Evolutionary conservation across 495 filamentous ascomycete species (phyloP), one percentile per base, ranked within the genome.

Genomic region (Talaromyces thailandensis): DNA sequence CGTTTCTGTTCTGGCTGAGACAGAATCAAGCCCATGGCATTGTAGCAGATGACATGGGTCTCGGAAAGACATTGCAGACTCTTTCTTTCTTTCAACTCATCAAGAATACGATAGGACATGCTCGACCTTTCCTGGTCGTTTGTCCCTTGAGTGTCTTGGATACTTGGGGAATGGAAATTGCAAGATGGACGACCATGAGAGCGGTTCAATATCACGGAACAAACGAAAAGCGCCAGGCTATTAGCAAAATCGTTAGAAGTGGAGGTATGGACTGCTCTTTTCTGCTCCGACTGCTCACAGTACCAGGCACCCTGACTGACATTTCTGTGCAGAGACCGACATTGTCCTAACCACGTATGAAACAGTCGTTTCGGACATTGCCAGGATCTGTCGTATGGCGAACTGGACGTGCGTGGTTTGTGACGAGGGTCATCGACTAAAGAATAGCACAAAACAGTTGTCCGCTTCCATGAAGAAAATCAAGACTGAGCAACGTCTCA

Each of bases 291-390:
- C 6, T 12, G 9, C 8, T 31, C 14, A 59, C 16, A 21, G 23
- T 21, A 51, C 9, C 16, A 24, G 23, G 6, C 3, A 12, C 29
- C n/a, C 4, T 51, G 14, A 51, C 48, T 52, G 23, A 62, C 14
- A 2, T 11, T 12, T 18, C 3, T 35, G 0, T 37, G 12, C n/a
- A 62, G 68, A 66, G 12, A 64, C 68, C 63, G 82, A 86, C 62
- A 68, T 87, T 24, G 67, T 89, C 0, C 71, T 89, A 0, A 87
- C 84, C 0, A 86, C 82, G 0, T 88, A 88, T 63, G 86, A 88
- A 61, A 80, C 81, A 0, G 83, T 84, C 60, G 69, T 77, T 26
- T 69, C 75, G 0, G 86, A 89, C 63, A 73, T 82, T 28, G 60
- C 61, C 6, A 87, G 85, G 82, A 84, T 89, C 67, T 80, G 81